Evolutionary conservation across 768 basidiomycete genomes (phyloP), one percentile per base, ranked within the genome.

Genomic region (Phylloporus sp.): DNA sequence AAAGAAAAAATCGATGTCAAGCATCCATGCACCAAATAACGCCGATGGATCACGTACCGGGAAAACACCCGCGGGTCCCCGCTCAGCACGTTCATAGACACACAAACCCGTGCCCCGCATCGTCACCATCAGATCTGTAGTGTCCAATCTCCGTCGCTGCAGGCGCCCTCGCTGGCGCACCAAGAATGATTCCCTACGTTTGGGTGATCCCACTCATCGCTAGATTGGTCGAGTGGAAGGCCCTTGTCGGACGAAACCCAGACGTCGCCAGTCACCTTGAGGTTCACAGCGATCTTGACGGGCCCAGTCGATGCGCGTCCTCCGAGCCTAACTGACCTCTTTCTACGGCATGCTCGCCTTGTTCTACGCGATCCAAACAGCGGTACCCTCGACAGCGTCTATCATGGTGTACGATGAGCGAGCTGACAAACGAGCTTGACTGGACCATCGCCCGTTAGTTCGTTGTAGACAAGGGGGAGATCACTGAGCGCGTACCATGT

Each of bases 81-180:
- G 13, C 77, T 67, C 13, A 83, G 49, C 33, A 68, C 60, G 54
- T 78, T 78, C 20, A 72, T 52, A 41, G 66, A 57, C 6, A 70
- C 75, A 77, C 79, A 53, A 83, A 82, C 9, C 81, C 80, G 56
- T 80, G 76, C 4, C 67, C 60, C 21, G 69, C 75, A 53, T 81
- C 79, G 56, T 79, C 58, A 52, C 82, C 73, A 56, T 82, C 79
- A 3, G 77, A 77, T 37, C 81, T 68, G 62, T 75, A 81, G 58
- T 53, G 49, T 18, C 48, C 52, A 3, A 53, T 31, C 2, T 49
- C 17, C 10, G 36, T 40, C 13, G 43, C 52, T 9, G 24, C 44
- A 21, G 49, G 49, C 35, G 49, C 7, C 2, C 15, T 15, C 7
- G n/a, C 36, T 3, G 52, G 40, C 21, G 52, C 52, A 17, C 52